Evolutionary conservation across 768 basidiomycete species (phyloP).

Genomic region (Polyporus arcularius): DNA sequence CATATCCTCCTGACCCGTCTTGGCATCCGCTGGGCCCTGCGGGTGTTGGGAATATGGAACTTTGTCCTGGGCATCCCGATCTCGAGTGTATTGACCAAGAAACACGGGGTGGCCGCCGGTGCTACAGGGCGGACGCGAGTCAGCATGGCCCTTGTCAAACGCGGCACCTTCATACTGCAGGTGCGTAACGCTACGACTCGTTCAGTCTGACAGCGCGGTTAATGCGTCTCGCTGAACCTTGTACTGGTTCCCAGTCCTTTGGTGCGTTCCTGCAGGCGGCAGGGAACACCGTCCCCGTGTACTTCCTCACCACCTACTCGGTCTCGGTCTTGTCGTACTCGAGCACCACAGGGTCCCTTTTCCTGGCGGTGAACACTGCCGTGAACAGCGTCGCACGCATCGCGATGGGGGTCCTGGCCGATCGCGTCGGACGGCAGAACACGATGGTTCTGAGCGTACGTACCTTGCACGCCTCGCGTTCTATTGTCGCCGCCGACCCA

Average conservation of each 20-base stretch:
- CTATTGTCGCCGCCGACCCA: neutral
- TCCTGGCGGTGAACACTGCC: constrained; percentile 44
- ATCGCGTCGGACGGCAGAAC: constrained; percentile 45
- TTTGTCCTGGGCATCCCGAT: constrained; percentile 39
- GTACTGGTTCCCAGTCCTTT: constrained; percentile 34
- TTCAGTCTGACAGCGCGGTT: neutral
- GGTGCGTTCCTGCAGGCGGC: constrained; percentile 46
- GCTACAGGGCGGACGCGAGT: constrained; percentile 27
- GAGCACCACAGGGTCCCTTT: constrained; percentile 36
- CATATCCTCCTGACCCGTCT: constrained; percentile 37
- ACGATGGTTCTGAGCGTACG: constrained; percentile 42
- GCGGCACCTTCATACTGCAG: constrained; percentile 45
- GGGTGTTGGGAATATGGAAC: constrained; percentile 45
- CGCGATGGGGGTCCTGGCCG: constrained; percentile 43
- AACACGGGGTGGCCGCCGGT: constrained; percentile 21
- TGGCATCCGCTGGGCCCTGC: constrained; percentile 38
- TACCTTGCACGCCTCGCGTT: neutral
- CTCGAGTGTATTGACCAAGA: constrained; percentile 35
- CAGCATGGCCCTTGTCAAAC: constrained; percentile 38
- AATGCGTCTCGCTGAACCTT: neutral
- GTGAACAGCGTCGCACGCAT: constrained; percentile 45
- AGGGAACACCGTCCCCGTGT: constrained; percentile 46
- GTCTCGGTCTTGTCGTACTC: constrained; percentile 41
- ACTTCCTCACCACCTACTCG: constrained; percentile 46
- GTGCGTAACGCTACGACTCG: constrained; percentile 16